Conservation (phyloP, 2,329 filamentous ascomycete species). For the Aspergillus alliaceus region DNA sequence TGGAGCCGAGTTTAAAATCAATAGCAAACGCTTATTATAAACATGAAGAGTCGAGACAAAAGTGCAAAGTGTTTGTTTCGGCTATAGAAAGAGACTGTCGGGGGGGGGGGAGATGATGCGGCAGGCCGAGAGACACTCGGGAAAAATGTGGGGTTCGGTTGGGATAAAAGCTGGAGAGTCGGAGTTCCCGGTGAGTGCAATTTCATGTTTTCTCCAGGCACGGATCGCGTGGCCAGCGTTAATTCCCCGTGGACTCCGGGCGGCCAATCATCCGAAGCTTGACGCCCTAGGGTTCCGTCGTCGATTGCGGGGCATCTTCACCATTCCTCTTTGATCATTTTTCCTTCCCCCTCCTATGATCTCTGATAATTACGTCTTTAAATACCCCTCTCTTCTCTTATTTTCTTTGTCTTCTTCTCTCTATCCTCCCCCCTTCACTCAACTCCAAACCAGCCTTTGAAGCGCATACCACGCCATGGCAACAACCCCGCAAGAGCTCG, state of each 20-base stretch:
- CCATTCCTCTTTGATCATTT: neutral
- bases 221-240: neutral
- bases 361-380: neutral
- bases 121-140: slow-evolving; percentile 1
- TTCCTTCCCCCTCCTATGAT: neutral
- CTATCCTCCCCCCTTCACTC: neutral
- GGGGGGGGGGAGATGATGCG: neutral
- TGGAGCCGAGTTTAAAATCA: neutral
- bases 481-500: slow-evolving; percentile 46
- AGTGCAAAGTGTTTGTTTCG: neutral
- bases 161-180: slow-evolving; percentile 1
- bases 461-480: slow-evolving; percentile 34
- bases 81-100: neutral
- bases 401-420: neutral
- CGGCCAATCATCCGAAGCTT: neutral
- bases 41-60: no score
- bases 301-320: neutral
- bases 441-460: neutral
- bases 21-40: no score
- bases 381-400: neutral
- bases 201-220: neutral
- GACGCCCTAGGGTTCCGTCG: neutral
- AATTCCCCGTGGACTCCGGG: neutral
- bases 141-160: slow-evolving; percentile 2
- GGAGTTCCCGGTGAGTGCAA: neutral